Conservation (phyloP, 2,329 filamentous ascomycete genomes). For the Pyrenophora tritici-repentis region DNA sequence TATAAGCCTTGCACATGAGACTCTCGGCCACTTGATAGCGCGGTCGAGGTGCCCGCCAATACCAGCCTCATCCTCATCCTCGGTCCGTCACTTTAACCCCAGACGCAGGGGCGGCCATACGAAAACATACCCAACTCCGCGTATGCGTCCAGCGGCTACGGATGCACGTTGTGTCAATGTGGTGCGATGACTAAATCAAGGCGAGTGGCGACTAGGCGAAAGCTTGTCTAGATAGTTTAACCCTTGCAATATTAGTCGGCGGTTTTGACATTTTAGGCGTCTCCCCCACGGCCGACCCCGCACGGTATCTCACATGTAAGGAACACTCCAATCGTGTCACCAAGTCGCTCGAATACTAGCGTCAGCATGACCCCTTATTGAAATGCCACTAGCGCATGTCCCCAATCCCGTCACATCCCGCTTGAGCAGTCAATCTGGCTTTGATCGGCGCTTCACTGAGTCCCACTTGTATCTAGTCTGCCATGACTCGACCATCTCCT, state of each 20-base stretch:
- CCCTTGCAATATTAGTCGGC: constrained; percentile 23
- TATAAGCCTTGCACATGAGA: constrained; percentile 16
- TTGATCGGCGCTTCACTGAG: not conserved
- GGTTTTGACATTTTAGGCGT: constrained; percentile 13
- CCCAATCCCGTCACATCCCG: not conserved
- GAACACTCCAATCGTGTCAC: constrained; percentile 13
- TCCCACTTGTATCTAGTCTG: no score
- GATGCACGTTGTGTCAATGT: constrained; percentile 13
- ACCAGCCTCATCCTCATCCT: constrained; percentile 2
- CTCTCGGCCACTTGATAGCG: constrained; percentile 5
- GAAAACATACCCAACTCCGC: constrained; percentile 4
- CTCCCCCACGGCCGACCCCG: constrained; percentile 12
- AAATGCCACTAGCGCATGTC: not conserved
- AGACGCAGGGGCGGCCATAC: constrained; percentile 3
- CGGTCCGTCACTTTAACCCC: constrained; percentile 13
- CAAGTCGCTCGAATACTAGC: constrained; percentile 2
- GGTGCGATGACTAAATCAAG: constrained; percentile 21
- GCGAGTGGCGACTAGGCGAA: constrained; percentile 22
- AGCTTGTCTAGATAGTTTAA: constrained; percentile 27
- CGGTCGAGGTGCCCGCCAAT: constrained; percentile 12
- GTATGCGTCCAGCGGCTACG: constrained; percentile 11
- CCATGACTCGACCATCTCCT: no score
- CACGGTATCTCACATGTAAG: constrained; percentile 13
- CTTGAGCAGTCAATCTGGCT: not conserved
- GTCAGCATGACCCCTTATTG: not conserved